Evolutionary conservation across 2,329 filamentous ascomycete genomes (phyloP).

Genomic region (Fusarium metavorans): DNA sequence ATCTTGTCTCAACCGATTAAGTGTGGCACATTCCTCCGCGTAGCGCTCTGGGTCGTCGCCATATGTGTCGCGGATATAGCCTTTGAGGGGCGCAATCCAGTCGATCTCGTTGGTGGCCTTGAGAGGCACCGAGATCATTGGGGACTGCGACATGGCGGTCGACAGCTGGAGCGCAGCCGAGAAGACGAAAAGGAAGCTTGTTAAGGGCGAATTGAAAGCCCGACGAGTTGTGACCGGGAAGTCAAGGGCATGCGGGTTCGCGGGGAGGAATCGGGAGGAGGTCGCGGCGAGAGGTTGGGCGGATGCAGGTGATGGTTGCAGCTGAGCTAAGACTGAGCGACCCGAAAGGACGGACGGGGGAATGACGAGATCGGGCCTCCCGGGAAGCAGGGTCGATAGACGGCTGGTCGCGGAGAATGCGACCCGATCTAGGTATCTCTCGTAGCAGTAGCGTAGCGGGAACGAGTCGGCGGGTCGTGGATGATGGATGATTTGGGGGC

Average conservation of each 20-base stretch:
- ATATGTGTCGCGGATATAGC: slow-evolving; percentile 92
- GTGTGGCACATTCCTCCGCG: slow-evolving; percentile 91
- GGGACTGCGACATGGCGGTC: slow-evolving; percentile 79
- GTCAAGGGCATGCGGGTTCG: slow-evolving; percentile 36
- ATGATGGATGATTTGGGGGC: slow-evolving; percentile 42
- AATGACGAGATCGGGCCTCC: slow-evolving; percentile 22
- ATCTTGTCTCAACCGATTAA: slow-evolving; percentile 96
- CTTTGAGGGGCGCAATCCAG: slow-evolving; percentile 92
- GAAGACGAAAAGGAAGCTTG: slow-evolving; percentile 6
- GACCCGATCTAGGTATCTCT: slow-evolving; percentile 43
- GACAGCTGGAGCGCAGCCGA: slow-evolving; percentile 19
- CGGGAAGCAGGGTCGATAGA: slow-evolving; percentile 24
- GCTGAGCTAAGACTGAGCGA: slow-evolving; percentile 16
- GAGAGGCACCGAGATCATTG: slow-evolving; percentile 94
- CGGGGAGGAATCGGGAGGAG: slow-evolving; percentile 21
- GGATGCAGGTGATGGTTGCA: slow-evolving; percentile 27
- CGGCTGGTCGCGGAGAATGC: slow-evolving; percentile 48
- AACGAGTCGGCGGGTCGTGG: slow-evolving; percentile 37
- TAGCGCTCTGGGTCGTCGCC: slow-evolving; percentile 98
- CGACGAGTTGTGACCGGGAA: slow-evolving; percentile 19
- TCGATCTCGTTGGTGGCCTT: slow-evolving; percentile 98
- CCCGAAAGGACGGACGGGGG: slow-evolving; percentile 1
- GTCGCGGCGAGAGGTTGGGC: slow-evolving; percentile 26
- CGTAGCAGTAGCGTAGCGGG: slow-evolving; percentile 20
- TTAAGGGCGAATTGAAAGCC: slow-evolving; percentile 28